These are phyloP conservation scores for Xylaria sp. DNA, from an alignment of 2,329 filamentous ascomycete species.

Conservation along the genomic window DNA sequence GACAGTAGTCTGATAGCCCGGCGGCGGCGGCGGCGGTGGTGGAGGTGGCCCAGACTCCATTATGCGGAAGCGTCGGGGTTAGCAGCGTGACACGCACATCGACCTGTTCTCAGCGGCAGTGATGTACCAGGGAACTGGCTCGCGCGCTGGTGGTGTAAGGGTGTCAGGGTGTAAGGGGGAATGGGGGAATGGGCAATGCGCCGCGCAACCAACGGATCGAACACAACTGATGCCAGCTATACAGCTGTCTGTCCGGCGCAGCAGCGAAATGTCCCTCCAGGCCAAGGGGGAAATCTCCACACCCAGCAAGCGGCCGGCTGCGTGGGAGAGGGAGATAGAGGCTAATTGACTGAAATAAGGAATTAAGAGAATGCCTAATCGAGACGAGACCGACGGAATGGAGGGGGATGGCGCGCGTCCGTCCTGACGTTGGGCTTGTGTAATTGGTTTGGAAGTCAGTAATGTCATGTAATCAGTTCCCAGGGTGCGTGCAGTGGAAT, in stretches of 20 bases:
- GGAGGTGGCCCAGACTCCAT: slow-evolving; percentile 48
- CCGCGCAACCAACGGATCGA: slow-evolving; percentile 13
- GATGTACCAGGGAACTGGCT: slow-evolving; percentile 4
- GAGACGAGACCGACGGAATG: slow-evolving; percentile 34
- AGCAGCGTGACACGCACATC: slow-evolving; percentile 32
- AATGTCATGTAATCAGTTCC: slow-evolving; percentile 20
- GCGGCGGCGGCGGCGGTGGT: slow-evolving; percentile 29
- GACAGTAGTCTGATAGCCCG: slow-evolving; percentile 50
- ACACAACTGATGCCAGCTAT: slow-evolving; percentile 5
- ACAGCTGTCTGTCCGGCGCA: slow-evolving; percentile 11
- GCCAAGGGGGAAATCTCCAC: slow-evolving; percentile 5
- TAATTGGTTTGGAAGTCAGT: slow-evolving; percentile 16
- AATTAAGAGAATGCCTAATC: slow-evolving; percentile 45
- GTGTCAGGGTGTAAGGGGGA: neutral
- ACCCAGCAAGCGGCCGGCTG: slow-evolving; percentile 10
- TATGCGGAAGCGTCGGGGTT: slow-evolving; percentile 43
- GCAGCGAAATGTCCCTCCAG: slow-evolving; percentile 3
- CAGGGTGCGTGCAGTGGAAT: slow-evolving; percentile 12
- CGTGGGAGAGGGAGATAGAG: slow-evolving; percentile 20
- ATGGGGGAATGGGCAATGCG: neutral
- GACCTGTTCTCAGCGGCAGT: neutral
- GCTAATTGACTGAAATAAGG: slow-evolving; percentile 26
- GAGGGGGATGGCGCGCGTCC: slow-evolving; percentile 15
- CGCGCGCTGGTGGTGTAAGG: slow-evolving; percentile 19
- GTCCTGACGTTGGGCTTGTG: slow-evolving; percentile 20